Evolutionary conservation across 441 rosid species (phyloP), one percentile per base, ranked within the genome.

Genomic region (Gossypium aridum): DNA sequence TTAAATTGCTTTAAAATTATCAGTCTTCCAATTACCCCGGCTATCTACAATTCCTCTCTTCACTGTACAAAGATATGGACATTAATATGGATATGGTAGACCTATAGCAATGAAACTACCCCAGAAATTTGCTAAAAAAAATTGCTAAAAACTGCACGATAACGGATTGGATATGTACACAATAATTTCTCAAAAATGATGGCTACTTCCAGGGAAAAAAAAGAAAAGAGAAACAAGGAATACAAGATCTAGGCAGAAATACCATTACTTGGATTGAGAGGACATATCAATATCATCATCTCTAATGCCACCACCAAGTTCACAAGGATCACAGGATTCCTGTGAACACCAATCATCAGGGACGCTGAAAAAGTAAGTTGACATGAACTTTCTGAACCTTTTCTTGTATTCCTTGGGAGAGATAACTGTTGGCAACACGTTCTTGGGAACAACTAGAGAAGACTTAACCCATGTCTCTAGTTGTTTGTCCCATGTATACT

Each of bases 401-500:
- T 89, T 90, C 89, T 96, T 96, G 85, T 96, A 96, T 75, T 96
- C 98, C 62, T 61, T 90, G 0, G 99, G 98, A 76, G 98, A 92
- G 57, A 96, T 91, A 16, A 96, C 92, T 3, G 99, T 96, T 0
- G 99, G 99, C 77, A 80, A 80, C 17, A 85, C 78, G 64, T 96
- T 96, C 85, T 78, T 92, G 0, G 99, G 97, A 20, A 89, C 92
- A 65, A 87, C 94, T 22, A 96, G 86, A 1, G 99, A 94, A 63
- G 96, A 84, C 84, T 96, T 96, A 25, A 91, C 99, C 98, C 97
- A 93, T 12, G 99, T 94, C 83, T 96, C 99, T 5, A 93, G 78
- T 39, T 93, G 98, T 77, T 95, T 95, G 87, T 95, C 99, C 98
- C 91, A 95, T 7, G 99, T 96, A 81, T 92, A 96, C 83, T 96